These are phyloP conservation scores for Cinnamomum micranthum DNA, from an alignment of 164 flowering plant genomes.

Conservation along the genomic window DNA sequence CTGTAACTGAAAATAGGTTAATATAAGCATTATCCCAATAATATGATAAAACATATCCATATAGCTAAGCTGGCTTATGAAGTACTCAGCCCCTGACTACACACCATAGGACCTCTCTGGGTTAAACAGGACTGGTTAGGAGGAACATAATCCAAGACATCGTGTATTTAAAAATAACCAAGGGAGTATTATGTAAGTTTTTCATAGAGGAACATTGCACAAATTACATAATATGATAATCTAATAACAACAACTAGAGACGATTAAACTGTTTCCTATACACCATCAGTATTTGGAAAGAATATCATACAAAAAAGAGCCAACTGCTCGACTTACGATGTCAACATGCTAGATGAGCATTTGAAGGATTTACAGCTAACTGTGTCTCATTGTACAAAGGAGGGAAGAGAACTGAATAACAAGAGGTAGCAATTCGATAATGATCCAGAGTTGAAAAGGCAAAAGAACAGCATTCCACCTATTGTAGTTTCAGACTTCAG, in stretches of 20 bases:
- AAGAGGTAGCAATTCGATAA: neutral
- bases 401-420: neutral
- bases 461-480: neutral
- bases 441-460: neutral
- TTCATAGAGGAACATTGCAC: neutral
- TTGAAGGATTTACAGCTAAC: neutral
- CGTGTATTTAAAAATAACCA: too few relatives aligned
- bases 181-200: too few relatives aligned
- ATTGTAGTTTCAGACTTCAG: neutral
- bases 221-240: neutral
- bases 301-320: neutral
- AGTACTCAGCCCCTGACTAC: too few relatives aligned
- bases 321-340: neutral
- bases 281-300: neutral
- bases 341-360: neutral
- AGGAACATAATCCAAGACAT: too few relatives aligned
- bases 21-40: too few relatives aligned
- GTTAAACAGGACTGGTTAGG: too few relatives aligned
- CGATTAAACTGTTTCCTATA: neutral
- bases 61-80: too few relatives aligned
- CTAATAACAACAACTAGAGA: too few relatives aligned
- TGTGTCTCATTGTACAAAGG: neutral
- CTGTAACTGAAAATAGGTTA: too few relatives aligned
- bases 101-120: too few relatives aligned
- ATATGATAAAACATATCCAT: too few relatives aligned